Percentiles rank a stretch among this genome's conserved stretches.
phyloP scores from a whole-genome alignment of 805 yeast genomes.

The Wickerhamiella sorbophila region DNA sequence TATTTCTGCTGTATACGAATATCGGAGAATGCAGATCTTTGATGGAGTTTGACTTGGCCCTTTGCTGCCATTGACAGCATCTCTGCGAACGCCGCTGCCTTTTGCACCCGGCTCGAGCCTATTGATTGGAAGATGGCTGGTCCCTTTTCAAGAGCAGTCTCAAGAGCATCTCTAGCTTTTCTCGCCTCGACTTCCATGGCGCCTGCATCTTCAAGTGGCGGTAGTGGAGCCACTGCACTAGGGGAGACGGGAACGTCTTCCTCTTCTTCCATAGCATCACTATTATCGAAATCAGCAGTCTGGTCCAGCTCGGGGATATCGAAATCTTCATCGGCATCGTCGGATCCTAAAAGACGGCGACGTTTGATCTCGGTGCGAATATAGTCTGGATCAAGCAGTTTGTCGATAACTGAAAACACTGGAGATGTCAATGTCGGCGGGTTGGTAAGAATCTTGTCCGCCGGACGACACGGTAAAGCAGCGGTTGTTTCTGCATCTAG shows the following conservation, averaged over 20 bases:
- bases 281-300: background rate
- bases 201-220: background rate
- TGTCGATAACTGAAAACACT: constrained; percentile 2
- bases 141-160: background rate
- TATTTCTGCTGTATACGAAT: background rate
- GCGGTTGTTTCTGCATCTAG: background rate
- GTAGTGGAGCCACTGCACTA: no score
- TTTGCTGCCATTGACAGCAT: background rate
- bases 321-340: background rate
- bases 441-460: background rate
- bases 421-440: background rate
- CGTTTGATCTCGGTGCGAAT: constrained; percentile 12
- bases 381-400: constrained; percentile 9
- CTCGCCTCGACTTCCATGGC: background rate
- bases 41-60: background rate
- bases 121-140: background rate
- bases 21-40: background rate
- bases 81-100: constrained; percentile 2
- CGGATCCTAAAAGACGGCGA: constrained; percentile 5
- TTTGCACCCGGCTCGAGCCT: background rate
- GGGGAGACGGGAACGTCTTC: background rate
- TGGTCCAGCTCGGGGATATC: background rate
- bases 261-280: background rate
- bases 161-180: background rate
- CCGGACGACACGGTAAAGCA: background rate